These are phyloP conservation scores for Dendrocalamus sinicus DNA, from an alignment of 176 grass and related monocot species.

Conservation along the genomic window DNA sequence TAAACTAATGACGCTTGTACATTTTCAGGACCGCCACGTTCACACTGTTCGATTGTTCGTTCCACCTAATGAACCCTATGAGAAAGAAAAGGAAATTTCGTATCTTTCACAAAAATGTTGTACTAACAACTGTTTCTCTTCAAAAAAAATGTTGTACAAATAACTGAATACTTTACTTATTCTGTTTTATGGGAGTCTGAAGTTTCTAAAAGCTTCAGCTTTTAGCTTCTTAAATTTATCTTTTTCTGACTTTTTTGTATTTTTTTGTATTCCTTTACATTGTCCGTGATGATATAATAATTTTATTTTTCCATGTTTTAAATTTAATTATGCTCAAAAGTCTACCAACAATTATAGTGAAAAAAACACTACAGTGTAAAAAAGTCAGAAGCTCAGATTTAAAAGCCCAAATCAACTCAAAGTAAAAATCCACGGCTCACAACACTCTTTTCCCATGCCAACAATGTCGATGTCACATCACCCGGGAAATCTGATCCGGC, in stretches of 20 bases:
- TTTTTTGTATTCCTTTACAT: too few species aligned
- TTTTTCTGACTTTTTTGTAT: too few species aligned
- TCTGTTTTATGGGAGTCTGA: neutral
- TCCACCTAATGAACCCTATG: neutral
- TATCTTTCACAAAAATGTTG: neutral
- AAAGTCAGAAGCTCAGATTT: too few species aligned
- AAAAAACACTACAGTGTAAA: too few species aligned
- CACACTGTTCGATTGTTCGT: neutral
- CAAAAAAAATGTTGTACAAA: neutral
- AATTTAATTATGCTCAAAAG: too few species aligned
- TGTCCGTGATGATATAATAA: too few species aligned
- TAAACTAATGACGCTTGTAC: neutral
- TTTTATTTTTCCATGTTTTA: too few species aligned
- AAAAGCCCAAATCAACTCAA: neutral
- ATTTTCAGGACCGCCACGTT: neutral
- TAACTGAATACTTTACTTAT: neutral
- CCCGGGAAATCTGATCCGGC: constrained; percentile 25
- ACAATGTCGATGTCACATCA: constrained; percentile 22
- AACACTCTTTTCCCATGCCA: constrained; percentile 30
- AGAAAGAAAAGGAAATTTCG: neutral
- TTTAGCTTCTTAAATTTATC: too few species aligned
- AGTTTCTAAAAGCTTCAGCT: neutral
- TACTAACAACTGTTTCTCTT: neutral
- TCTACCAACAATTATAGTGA: too few species aligned
- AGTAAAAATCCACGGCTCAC: neutral